Conservation (phyloP, 2,329 filamentous ascomycete species). For the Malbranchea zuffiana region DNA sequence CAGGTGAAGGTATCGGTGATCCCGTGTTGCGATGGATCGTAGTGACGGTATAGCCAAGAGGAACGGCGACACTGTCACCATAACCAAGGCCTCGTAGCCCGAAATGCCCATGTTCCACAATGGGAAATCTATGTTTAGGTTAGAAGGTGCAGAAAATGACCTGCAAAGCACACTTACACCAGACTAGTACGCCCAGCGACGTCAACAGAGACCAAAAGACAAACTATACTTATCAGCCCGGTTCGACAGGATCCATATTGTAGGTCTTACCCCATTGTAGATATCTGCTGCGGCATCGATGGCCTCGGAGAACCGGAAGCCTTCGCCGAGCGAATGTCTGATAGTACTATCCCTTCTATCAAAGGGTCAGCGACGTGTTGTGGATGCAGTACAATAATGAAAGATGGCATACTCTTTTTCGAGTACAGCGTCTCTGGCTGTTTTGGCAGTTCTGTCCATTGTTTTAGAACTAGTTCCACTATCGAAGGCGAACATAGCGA, state of each 20-base stretch:
- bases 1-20: conserved; percentile 61
- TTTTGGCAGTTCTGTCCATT: conserved; percentile 40
- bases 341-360: conserved; percentile 64
- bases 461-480: conserved; percentile 28
- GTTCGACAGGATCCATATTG: background rate
- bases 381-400: conserved; percentile 1
- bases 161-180: conserved; percentile 56
- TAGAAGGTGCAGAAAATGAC: conserved; percentile 10
- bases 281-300: conserved; percentile 78
- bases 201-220: conserved; percentile 94
- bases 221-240: conserved; percentile 47
- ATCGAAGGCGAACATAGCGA: conserved; percentile 30
- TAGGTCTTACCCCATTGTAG: conserved; percentile 67
- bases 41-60: conserved; percentile 61
- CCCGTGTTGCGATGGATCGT: conserved; percentile 55
- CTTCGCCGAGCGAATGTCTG: conserved; percentile 56
- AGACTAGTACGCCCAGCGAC: conserved; percentile 75
- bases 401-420: conserved; percentile 62
- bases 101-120: conserved; percentile 99
- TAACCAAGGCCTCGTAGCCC: conserved; percentile 81
- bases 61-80: conserved; percentile 71
- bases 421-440: conserved; percentile 38
- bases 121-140: conserved; percentile 59
- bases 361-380: conserved; percentile 14
- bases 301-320: conserved; percentile 62